These are phyloP conservation scores for Meyerozyma athensensis DNA, from an alignment of 1,139 yeast species.

Conservation along the genomic window DNA sequence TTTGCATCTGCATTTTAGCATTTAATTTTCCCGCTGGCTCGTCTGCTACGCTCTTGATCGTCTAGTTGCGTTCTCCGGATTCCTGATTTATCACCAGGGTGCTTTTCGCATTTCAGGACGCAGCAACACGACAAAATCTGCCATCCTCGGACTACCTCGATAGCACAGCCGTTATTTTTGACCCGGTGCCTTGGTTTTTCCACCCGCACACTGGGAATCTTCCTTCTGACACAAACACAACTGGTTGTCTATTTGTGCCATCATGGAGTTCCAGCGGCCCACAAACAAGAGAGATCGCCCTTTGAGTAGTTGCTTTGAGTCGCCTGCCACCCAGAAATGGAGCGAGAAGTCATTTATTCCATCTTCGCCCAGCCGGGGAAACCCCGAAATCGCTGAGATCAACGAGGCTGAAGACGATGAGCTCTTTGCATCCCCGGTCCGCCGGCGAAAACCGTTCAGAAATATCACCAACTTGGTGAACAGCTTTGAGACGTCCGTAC, in stretches of 20 bases:
- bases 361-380: background rate
- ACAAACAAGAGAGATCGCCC: conserved; percentile 23
- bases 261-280: background rate
- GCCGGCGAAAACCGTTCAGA: conserved; percentile 22
- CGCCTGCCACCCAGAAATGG: conserved; percentile 25
- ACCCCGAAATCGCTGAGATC: background rate
- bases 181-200: background rate
- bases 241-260: background rate
- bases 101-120: conserved; percentile 2
- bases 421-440: conserved; percentile 14
- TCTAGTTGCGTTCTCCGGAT: background rate
- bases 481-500: conserved; percentile 1
- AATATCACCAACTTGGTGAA: conserved; percentile 23
- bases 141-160: too few species aligned
- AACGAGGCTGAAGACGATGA: background rate
- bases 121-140: conserved; percentile 3
- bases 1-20: background rate
- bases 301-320: conserved; percentile 25
- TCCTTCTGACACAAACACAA: background rate
- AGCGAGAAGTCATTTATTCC: conserved; percentile 3
- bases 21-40: background rate
- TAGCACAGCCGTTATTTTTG: conserved; percentile 1
- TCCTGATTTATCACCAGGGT: background rate
- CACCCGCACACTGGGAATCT: background rate
- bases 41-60: background rate